Conservation (phyloP, 176 grass and related monocot species). For the Eleusine indica region DNA sequence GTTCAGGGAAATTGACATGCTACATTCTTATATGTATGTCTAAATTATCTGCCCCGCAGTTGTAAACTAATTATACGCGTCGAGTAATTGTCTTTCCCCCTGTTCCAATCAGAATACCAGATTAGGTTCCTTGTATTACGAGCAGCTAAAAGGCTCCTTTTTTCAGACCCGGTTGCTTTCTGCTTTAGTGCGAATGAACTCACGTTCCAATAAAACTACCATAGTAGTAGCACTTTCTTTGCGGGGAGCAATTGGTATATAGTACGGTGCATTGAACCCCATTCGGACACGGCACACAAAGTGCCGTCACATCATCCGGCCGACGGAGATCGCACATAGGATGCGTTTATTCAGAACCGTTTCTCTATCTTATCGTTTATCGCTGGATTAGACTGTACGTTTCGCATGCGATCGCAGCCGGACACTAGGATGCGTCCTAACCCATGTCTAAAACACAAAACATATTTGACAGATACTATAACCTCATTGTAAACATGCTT, state of each 20-base stretch:
- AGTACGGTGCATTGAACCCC: background rate
- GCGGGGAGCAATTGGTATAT: background rate
- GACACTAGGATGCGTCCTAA: background rate
- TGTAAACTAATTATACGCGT: background rate
- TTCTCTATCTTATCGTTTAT: background rate
- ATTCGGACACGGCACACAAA: background rate
- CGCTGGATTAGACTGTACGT: background rate
- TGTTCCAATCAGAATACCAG: background rate
- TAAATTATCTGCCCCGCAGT: background rate
- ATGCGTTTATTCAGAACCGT: background rate
- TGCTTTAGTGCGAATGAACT: background rate
- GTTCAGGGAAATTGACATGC: background rate
- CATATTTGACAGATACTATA: no score
- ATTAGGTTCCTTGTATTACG: background rate
- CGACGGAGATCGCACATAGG: background rate
- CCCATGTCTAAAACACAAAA: no score
- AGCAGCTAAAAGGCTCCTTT: background rate
- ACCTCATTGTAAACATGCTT: no score
- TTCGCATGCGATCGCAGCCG: background rate
- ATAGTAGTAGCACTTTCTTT: background rate
- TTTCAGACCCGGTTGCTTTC: background rate
- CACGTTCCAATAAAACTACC: background rate
- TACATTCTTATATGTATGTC: background rate
- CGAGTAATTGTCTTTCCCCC: background rate
- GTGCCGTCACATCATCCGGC: background rate